A percentile compares a stretch with the other conserved stretches of the same genome.
Conservation (phyloP, 768 basidiomycete species). For the Tulasnella calospora region DNA sequence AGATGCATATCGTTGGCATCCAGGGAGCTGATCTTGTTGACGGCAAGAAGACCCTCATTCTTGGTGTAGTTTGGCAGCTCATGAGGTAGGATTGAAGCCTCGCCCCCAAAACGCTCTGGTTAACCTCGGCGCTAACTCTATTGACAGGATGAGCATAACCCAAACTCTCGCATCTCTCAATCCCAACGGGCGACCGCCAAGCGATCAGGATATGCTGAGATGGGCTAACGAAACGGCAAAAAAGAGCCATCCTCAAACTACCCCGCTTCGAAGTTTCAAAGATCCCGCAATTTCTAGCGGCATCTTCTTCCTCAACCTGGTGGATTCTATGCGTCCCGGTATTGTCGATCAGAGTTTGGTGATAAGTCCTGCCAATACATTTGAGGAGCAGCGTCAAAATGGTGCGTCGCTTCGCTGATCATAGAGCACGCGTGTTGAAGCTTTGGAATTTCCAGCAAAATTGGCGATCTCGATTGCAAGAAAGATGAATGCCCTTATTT, state of each 20-base stretch:
- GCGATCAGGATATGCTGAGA: conserved; percentile 87
- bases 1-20: conserved; percentile 94
- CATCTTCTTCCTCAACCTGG: conserved; percentile 86
- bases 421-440: background rate
- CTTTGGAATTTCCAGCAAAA: conserved; percentile 58
- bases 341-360: conserved; percentile 89
- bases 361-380: conserved; percentile 53
- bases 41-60: conserved; percentile 82
- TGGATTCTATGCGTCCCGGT: conserved; percentile 87
- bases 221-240: conserved; percentile 94
- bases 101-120: no score
- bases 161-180: conserved; percentile 75
- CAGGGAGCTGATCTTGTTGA: conserved; percentile 98
- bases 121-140: background rate
- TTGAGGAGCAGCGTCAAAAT: conserved; percentile 88
- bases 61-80: conserved; percentile 96
- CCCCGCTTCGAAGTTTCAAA: conserved; percentile 85
- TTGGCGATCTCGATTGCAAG: conserved; percentile 97
- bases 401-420: conserved; percentile 48
- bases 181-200: conserved; percentile 71
- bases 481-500: conserved; percentile 94
- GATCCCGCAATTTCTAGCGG: conserved; percentile 85
- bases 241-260: conserved; percentile 47
- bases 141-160: conserved; percentile 64
- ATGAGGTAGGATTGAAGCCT: conserved; percentile 61